These are phyloP conservation scores for Talaromyces sp. DNA, from an alignment of 2,329 filamentous ascomycete species.

Conservation along the genomic window DNA sequence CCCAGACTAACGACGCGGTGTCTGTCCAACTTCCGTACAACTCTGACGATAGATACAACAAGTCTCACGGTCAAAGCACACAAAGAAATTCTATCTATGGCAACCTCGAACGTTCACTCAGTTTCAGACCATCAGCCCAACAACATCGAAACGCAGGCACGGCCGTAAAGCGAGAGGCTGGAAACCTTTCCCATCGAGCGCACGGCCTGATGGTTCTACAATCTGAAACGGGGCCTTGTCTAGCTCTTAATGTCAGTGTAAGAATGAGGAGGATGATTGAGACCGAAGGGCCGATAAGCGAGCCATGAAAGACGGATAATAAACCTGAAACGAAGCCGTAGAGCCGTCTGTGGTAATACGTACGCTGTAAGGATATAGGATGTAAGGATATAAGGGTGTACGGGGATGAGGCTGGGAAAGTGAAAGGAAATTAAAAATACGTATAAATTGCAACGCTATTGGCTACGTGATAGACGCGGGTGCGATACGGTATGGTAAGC, in stretches of 20 bases:
- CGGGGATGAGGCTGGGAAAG: background rate
- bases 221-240: background rate
- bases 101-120: background rate
- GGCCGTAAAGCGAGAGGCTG: background rate
- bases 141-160: background rate
- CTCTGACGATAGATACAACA: background rate
- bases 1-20: background rate
- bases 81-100: background rate
- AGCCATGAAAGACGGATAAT: background rate
- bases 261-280: background rate
- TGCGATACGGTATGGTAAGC: background rate
- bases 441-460: background rate
- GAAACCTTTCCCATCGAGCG: background rate
- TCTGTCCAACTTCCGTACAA: background rate
- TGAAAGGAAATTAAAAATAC: background rate
- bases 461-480: background rate
- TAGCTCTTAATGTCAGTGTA: background rate
- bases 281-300: background rate
- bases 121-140: no score
- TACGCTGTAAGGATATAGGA: background rate
- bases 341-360: background rate
- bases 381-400: background rate
- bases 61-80: background rate
- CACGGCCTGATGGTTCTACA: background rate
- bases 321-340: constrained; percentile 1